Evolutionary conservation across 768 basidiomycete species (phyloP), one percentile per base, ranked within the genome.

Genomic region (Crucibulum laeve): DNA sequence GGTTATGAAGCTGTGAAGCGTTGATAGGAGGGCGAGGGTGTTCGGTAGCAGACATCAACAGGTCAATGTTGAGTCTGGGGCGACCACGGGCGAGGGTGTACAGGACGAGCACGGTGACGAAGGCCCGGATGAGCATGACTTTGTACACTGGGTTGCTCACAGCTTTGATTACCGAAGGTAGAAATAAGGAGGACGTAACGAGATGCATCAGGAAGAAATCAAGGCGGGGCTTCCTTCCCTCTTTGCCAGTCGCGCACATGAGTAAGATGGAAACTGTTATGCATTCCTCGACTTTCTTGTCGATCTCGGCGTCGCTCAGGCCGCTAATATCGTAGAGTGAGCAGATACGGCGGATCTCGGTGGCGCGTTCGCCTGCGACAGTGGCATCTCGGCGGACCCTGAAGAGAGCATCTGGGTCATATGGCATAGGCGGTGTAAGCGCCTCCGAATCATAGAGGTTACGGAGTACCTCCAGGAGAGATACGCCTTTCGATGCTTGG

Each of bases 161-260:
- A 7, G 58, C 57, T 7, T 53, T 52, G 25, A 76, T 48, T 26
- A 74, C 53, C 0, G 73, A 69, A 19, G 68, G 66, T 5, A 82
- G 50, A 58, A 80, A 78, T 4, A 79, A 50, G 5, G 75, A 65
- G 25, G 70, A 71, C 7, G 71, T 81, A 35, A 82, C 62, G 36
- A 79, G 51, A 50, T 82, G 80, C 77, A 78, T 76, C 40, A 82
- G 58, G 71, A 79, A 77, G 61, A 82, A 74, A 42, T 73, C 79
- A 22, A 81, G 54, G 3, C 79, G 64, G 5, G 75, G 73, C 49
- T 72, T 68, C 30, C 70, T 61, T 2, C 71, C 75, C 19, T 56
- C 60, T 49, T 67, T 71, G 18, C 77, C 67, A 0, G 74, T 71
- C 0, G 67, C 74, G 22, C 68, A 69, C 25, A 77, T 60, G 14